Evolutionary conservation across 768 basidiomycete genomes (phyloP), one percentile per base, ranked within the genome.

Genomic region (Agaricus sinodeliciosus): DNA sequence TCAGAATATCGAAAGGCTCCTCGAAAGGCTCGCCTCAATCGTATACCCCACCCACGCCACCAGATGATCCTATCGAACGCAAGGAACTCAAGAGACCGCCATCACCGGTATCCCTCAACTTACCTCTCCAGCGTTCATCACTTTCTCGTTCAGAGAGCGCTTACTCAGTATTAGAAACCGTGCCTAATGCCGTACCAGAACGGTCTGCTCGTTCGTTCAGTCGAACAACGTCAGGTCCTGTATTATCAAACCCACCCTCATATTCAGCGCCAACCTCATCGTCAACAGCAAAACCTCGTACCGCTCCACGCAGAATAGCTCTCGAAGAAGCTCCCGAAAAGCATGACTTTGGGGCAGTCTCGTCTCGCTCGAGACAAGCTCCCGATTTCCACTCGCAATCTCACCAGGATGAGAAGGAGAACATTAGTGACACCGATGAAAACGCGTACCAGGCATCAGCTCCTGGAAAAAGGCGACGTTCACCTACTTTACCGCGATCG

Each of bases 61-160:
- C 52, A 18, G 52, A 54, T 15, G 52, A 54, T 35, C 12, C 41
- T 18, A 35, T 34, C 25, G 46, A 48, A 41, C 46, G 37, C 9
- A 47, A 25, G 28, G 37, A 42, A 12, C 19, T 4, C 67, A 71
- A 49, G 76, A 78, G 44, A 56, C 64, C 43, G 64, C 71, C 19
- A 60, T 69, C 36, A 69, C 75, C 26, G 71, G 77, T 35, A 66
- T 70, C 18, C 68, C 73, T 37, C 61, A 62, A 58, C 51, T 74
- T 76, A 27, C 71, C 72, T 1, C 58, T 68, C 16, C 61, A 70
- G 46, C 75, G 80, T 50, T 63, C 70, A 16, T 78, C 84, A 0
- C 73, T 88, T 26, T 78, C 84, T 4, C 82, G 81, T 42, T 84
- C 85, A 37, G 85, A 88, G 62, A 84, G 79, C 60, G 75, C 79